phyloP scores from a whole-genome alignment of 257 asterid genomes.

The Solanum bulbocastanum region DNA sequence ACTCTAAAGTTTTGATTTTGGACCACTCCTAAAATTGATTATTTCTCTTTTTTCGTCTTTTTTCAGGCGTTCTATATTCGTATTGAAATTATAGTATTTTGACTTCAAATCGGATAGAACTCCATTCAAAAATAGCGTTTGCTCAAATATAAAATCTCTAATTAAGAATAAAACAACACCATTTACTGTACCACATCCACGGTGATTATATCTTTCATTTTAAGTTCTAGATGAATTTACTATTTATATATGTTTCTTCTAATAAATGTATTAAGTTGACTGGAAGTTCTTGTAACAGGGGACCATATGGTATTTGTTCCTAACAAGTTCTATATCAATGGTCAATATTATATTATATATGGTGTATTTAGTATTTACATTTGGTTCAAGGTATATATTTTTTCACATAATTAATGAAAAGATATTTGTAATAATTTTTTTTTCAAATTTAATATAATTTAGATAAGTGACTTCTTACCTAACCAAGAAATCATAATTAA shows the following conservation, averaged over 20 bases:
- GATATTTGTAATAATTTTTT: not conserved
- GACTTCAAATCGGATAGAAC: rapidly evolving
- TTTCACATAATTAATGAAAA: not conserved
- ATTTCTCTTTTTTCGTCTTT: not conserved
- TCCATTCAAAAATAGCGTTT: rapidly evolving
- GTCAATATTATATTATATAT: not conserved
- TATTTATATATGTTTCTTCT: not conserved
- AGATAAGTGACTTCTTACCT: not conserved
- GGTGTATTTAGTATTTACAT: not conserved
- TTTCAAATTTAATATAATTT: not conserved
- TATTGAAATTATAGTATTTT: too few relatives aligned
- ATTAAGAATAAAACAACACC: rapidly evolving
- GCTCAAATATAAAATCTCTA: too few relatives aligned
- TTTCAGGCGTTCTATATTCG: rapidly evolving
- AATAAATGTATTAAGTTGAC: conserved; percentile 8
- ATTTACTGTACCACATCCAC: too few relatives aligned
- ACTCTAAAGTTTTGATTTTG: not conserved
- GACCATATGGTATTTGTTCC: conserved; percentile 3
- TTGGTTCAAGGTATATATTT: not conserved
- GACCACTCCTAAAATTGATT: not conserved
- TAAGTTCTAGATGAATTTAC: not conserved
- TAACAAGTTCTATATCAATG: not conserved
- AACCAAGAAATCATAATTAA: not conserved
- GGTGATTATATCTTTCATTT: not conserved
- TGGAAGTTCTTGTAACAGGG: not conserved